Conservation (phyloP, 345 rosid genomes). For the Melaleuca quinquenervia region DNA sequence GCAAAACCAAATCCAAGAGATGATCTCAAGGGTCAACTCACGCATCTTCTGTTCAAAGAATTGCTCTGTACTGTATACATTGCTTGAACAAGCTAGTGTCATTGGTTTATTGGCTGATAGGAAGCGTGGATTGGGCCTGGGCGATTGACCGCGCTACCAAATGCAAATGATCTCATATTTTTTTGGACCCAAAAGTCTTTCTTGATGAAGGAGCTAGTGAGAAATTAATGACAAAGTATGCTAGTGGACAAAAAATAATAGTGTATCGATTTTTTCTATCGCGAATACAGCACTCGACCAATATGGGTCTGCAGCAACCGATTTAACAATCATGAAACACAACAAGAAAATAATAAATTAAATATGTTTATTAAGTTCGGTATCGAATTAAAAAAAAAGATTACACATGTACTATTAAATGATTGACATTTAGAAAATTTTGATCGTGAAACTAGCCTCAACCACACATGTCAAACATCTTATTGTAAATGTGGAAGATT, state of each 20-base stretch:
- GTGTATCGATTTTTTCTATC: neutral
- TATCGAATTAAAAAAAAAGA: neutral
- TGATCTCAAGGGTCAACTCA: neutral
- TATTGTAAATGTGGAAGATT: neutral
- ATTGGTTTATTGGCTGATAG: too few species aligned
- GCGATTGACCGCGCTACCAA: too few species aligned
- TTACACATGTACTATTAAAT: neutral
- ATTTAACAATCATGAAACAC: neutral
- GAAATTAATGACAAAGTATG: neutral
- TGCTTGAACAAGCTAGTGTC: neutral
- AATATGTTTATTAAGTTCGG: neutral
- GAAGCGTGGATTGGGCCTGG: too few species aligned
- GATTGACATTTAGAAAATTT: neutral
- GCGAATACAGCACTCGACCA: neutral
- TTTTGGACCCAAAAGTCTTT: too few species aligned
- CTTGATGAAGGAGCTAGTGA: too few species aligned
- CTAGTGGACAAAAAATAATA: too few species aligned
- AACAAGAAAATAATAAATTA: neutral
- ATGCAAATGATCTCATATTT: too few species aligned
- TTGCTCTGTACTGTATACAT: neutral
- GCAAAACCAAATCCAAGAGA: neutral
- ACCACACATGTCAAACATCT: neutral
- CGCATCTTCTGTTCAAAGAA: neutral
- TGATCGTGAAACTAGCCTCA: neutral
- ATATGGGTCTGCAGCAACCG: neutral